These are phyloP conservation scores for Saccharomycopsis amapae DNA, from an alignment of 805 yeast genomes.

Conservation along the genomic window DNA sequence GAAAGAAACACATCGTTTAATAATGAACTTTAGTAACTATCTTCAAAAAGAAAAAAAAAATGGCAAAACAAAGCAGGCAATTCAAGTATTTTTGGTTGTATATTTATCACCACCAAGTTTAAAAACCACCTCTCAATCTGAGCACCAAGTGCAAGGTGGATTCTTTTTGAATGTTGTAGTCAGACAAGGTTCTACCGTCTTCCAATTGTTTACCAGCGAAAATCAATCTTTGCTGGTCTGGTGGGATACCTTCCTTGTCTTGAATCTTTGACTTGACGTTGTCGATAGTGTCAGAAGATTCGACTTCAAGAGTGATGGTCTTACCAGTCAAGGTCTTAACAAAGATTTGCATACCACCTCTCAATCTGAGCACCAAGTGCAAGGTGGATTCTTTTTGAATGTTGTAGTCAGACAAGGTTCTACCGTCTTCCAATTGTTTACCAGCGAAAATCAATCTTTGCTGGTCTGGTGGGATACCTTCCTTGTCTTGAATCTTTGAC, in stretches of 20 bases:
- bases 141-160: conserved; percentile 92
- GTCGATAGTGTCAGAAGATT: conserved; percentile 96
- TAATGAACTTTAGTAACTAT: too few relatives aligned
- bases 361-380: conserved; percentile 93
- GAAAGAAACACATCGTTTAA: too few relatives aligned
- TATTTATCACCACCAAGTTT: too few relatives aligned
- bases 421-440: conserved; percentile 94
- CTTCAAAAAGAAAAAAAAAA: too few relatives aligned
- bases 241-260: conserved; percentile 97
- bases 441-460: conserved; percentile 97
- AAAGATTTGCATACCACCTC: conserved; percentile 99
- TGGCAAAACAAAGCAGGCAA: too few relatives aligned
- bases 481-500: conserved; percentile 94
- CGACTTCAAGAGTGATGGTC: conserved; percentile 97
- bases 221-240: conserved; percentile 95
- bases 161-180: conserved; percentile 98
- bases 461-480: conserved; percentile 97
- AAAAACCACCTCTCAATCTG: conserved; percentile 98
- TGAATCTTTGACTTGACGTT: conserved; percentile 94
- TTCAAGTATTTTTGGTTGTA: too few relatives aligned
- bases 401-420: conserved; percentile 96
- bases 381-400: conserved; percentile 96
- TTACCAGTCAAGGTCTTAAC: conserved; percentile 99
- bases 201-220: conserved; percentile 97
- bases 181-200: conserved; percentile 93